Evolutionary conservation across 768 basidiomycete species (phyloP), one percentile per base, ranked within the genome.

Genomic region (Dioszegia hungarica): DNA sequence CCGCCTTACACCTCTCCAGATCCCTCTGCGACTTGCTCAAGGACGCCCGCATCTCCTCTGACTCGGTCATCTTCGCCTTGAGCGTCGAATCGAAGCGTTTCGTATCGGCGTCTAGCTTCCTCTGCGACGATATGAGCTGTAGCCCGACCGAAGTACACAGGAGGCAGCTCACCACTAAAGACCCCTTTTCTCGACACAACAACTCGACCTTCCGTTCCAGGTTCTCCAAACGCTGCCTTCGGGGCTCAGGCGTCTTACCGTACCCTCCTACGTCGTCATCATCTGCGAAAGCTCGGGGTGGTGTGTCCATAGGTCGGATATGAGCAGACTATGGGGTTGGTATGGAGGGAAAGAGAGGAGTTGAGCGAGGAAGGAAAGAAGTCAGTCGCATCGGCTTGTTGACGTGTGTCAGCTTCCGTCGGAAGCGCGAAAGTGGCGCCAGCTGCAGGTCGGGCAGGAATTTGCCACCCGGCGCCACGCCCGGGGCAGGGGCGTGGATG

Each of bases 61-160:
- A 34, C 37, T 55, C 49, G 6, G 36, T n/a, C 33, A 45, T 53
- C 24, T 60, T 54, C 4, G 44, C 10, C 14, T 38, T 45, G 28
- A 63, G 6, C 10, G 54, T 54, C 3, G 34, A 27, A n/a, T 59
- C 56, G 22, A 66, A 53, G 0, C 39, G 36, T 4, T 61, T 39
- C n/a, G 57, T 47, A 37, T 67, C 60, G 17, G 56, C 37, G 17
- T 57, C 51, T 24, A 63, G 63, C 60, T 61, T 60, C 6, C 67
- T 19, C 61, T 65, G 34, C 25, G 36, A 4, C n/a, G 8, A 28
- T 14, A 20, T 57, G 27, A 44, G 44, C 27, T 6, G 25, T 6
- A 5, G 33, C 41, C 4, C 19, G 8, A 22, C 34, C 10, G 2
- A 20, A 4, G 2, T 3, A 41, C 27, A 20, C 2, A 11, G 3